A percentile compares a stretch with the other conserved stretches of the same genome.
Conservation (phyloP, 148 eudicot genomes). For the Chenopodium album region DNA sequence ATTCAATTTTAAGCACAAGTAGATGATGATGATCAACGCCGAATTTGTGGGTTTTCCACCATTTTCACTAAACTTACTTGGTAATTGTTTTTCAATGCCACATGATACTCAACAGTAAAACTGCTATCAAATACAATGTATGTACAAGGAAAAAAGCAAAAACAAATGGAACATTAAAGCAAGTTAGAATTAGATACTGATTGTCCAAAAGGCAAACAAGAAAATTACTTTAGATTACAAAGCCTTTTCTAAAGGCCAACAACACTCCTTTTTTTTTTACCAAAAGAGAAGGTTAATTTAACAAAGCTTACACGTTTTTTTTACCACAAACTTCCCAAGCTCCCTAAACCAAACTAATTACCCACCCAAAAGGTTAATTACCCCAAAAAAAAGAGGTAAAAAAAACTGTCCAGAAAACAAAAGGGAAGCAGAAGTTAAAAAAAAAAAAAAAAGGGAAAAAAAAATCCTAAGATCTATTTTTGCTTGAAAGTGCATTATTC, state of each 20-base stretch:
- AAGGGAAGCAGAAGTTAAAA: slow-evolving; percentile 12
- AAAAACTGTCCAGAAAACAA: slow-evolving; percentile 26
- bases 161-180: not conserved
- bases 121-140: slow-evolving; percentile 7
- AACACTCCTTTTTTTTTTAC: slow-evolving; percentile 18
- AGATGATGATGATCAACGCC: too few species aligned
- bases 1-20: too few species aligned
- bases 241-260: slow-evolving; percentile 5
- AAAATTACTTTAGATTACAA: slow-evolving; percentile 16
- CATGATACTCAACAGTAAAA: not conserved
- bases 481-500: slow-evolving; percentile 7
- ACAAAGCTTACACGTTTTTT: slow-evolving; percentile 18
- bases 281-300: slow-evolving; percentile 17
- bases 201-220: not conserved
- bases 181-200: not conserved
- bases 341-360: slow-evolving; percentile 19
- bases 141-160: not conserved
- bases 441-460: not conserved
- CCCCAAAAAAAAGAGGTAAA: slow-evolving; percentile 12
- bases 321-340: slow-evolving; percentile 22
- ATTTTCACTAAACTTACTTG: too few species aligned
- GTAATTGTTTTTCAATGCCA: too few species aligned
- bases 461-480: not conserved
- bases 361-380: slow-evolving; percentile 14
- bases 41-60: too few species aligned